phyloP scores from a whole-genome alignment of 2,329 filamentous ascomycete genomes.

The Pseudogymnoascus sp. region DNA sequence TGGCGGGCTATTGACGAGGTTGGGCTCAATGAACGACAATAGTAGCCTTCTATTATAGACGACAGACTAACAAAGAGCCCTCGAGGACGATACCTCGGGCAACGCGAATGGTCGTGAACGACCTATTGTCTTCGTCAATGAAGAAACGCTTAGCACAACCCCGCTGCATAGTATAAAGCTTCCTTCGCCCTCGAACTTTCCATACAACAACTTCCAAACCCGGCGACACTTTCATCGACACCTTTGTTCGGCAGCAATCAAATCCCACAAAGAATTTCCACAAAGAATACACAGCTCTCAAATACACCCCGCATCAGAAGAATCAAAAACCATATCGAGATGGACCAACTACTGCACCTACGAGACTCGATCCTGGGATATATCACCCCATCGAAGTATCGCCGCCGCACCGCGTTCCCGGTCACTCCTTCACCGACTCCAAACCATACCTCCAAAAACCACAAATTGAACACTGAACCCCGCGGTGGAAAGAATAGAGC shows the following conservation, averaged over 20 bases:
- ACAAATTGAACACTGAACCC: background rate
- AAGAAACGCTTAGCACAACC: background rate
- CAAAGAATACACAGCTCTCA: background rate
- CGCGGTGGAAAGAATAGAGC: conserved; percentile 11
- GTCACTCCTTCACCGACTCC: background rate
- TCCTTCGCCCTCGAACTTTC: conserved; percentile 1
- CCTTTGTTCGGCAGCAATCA: background rate
- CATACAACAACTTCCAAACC: background rate
- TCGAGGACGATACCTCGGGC: background rate
- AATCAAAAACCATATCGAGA: background rate
- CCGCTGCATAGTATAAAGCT: background rate
- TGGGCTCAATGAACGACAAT: background rate
- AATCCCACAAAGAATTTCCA: background rate
- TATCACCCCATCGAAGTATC: conserved; percentile 25
- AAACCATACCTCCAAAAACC: conserved; percentile 13
- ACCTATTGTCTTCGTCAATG: background rate
- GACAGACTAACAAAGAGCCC: background rate
- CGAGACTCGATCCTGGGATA: conserved; percentile 23
- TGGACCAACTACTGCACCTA: conserved; percentile 20
- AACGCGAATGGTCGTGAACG: background rate
- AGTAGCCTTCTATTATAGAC: background rate
- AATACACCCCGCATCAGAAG: background rate
- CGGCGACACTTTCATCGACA: background rate
- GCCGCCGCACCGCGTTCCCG: conserved; percentile 22
- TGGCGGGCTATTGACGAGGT: background rate